A percentile compares a stretch with the other conserved stretches of the same genome.
Evolutionary conservation across 345 rosid genomes (phyloP).

Genomic region (Eucalyptus pauciflora): DNA sequence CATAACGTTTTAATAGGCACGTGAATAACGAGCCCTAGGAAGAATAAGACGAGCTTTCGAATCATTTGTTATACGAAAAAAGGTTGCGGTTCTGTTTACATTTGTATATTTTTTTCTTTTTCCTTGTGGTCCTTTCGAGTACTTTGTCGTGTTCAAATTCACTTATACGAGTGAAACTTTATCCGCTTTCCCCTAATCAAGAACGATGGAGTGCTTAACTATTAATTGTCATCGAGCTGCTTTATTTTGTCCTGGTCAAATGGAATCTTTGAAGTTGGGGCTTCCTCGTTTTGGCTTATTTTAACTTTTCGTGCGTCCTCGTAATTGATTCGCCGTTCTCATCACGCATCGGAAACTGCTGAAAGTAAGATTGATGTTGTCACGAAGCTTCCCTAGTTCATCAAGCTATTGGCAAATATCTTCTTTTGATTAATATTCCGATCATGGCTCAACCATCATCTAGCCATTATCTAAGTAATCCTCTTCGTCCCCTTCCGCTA

Average conservation of each 20-base stretch:
- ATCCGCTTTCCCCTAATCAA: background rate
- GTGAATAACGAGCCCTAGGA: background rate
- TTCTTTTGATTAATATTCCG: background rate
- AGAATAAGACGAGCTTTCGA: background rate
- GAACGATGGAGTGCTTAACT: background rate
- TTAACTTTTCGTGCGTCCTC: background rate
- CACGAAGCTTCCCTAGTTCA: background rate
- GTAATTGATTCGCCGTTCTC: background rate
- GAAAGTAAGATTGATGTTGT: background rate
- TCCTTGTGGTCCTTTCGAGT: background rate
- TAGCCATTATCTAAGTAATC: background rate
- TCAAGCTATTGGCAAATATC: background rate
- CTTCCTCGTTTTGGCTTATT: background rate
- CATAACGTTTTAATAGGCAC: background rate
- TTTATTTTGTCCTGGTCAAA: background rate
- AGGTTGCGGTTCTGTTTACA: background rate
- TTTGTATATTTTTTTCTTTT: background rate
- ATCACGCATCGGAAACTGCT: background rate
- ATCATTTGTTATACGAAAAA: background rate
- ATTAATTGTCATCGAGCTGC: background rate
- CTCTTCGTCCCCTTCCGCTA: background rate
- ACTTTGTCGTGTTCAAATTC: background rate
- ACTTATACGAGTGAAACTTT: background rate
- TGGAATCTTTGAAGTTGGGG: background rate
- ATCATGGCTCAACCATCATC: background rate